Percentiles rank a stretch among this genome's conserved stretches.
Evolutionary conservation across 1,139 yeast species (phyloP).

Genomic region (Nakaseomyces bracarensis): DNA sequence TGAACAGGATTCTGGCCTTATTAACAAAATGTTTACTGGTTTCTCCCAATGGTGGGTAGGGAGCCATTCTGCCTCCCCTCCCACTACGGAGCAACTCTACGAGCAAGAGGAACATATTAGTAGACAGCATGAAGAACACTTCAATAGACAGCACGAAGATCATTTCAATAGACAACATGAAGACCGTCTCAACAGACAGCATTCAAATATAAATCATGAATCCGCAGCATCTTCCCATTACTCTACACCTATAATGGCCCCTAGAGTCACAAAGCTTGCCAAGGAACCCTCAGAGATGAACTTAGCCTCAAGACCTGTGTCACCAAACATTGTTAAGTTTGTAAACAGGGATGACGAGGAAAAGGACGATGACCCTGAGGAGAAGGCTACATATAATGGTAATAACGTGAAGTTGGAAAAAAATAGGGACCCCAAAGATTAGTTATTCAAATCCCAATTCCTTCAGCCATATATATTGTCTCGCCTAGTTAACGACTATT

Average conservation of each 20-base stretch:
- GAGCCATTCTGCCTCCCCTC: not conserved
- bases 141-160: too few relatives aligned
- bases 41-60: slow-evolving; percentile 30
- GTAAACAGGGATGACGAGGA: slow-evolving; percentile 22
- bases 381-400: slow-evolving; percentile 41
- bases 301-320: slow-evolving; percentile 23
- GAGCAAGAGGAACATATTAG: not conserved
- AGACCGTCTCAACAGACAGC: too few relatives aligned
- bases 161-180: too few relatives aligned
- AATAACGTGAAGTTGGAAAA: slow-evolving; percentile 40
- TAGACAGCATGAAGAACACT: too few relatives aligned
- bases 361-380: slow-evolving; percentile 24
- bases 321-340: slow-evolving; percentile 27
- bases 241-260: slow-evolving; percentile 20
- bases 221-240: slow-evolving; percentile 25
- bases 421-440: slow-evolving; percentile 24
- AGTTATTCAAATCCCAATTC: too few relatives aligned
- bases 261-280: slow-evolving; percentile 9
- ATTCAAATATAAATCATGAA: not conserved
- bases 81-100: not conserved
- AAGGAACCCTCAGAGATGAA: slow-evolving; percentile 17
- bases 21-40: slow-evolving; percentile 30
- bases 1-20: slow-evolving; percentile 28
- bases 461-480: not conserved
- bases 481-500: not conserved